Evolutionary conservation across 345 rosid genomes (phyloP), one percentile per base, ranked within the genome.

Genomic region (Populus ilicifolia): DNA sequence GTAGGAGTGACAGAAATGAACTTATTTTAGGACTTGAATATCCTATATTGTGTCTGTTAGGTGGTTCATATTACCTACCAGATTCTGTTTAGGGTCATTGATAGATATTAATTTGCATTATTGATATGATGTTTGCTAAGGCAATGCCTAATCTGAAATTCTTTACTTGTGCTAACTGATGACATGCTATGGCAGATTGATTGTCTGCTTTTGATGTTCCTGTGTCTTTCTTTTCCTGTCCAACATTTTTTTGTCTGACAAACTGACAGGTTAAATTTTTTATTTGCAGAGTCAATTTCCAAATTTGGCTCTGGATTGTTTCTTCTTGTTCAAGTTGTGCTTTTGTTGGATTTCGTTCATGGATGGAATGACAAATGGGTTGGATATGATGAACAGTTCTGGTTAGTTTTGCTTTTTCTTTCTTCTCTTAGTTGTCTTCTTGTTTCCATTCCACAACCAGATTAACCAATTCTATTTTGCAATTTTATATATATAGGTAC

Each of bases 331-430:
- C 98, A 96, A 89, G 99, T 96, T 85, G 98, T 96, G 73, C 98
- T 96, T 89, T 84, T 96, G 81, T 88, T 94, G 90, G 99, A 96
- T 83, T 96, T 96, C 77, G 98, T 96, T 84, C 98, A 90, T 79
- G 94, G 97, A 70, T 96, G 99, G 99, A 96, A 96, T 90, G 98
- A 96, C 84, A 94, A 90, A 68, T 96, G 97, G 98, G 97, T 92
- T 83, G 96, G 94, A 83, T 96, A 96, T 52, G 91, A 89, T 35
- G 97, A 96, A 83, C 95, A 91, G 88, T 96, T 96, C 86, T 96
- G 99, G 99, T 96, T 76, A 89, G 99, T 88, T 14, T 70, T 30
- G 30, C 41, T 69, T 71, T 33, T 59, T 21, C 13, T 43, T 27
- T 61, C 29, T 9, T 20, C 5, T 21, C 36, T 71, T 72, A 70